phyloP scores from a whole-genome alignment of 2,329 filamentous ascomycete genomes.

The Hypocrella siamensis region DNA sequence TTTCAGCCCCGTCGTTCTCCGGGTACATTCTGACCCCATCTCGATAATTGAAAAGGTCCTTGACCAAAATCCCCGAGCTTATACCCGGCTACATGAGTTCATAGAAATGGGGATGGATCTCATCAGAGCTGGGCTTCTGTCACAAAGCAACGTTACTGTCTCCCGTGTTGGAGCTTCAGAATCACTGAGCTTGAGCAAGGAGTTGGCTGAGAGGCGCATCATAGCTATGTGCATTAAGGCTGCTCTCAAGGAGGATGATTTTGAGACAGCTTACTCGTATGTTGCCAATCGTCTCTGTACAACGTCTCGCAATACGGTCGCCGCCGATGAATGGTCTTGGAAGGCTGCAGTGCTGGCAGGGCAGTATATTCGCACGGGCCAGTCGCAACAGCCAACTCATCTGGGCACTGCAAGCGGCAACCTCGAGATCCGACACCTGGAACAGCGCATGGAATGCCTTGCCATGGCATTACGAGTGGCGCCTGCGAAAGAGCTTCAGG shows the following conservation, averaged over 20 bases:
- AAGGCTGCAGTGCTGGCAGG: slow-evolving; percentile 65
- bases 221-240: slow-evolving; percentile 70
- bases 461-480: slow-evolving; percentile 61
- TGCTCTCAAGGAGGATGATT: slow-evolving; percentile 61
- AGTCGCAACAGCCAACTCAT: slow-evolving; percentile 40
- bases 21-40: slow-evolving; percentile 62
- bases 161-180: not conserved
- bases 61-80: slow-evolving; percentile 59
- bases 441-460: slow-evolving; percentile 69
- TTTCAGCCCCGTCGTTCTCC: slow-evolving; percentile 62
- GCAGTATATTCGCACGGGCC: slow-evolving; percentile 45
- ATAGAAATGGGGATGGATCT: slow-evolving; percentile 54
- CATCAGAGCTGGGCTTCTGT: slow-evolving; percentile 38
- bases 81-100: slow-evolving; percentile 60
- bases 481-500: slow-evolving; percentile 51
- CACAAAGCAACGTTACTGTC: slow-evolving; percentile 1
- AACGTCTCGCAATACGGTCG: slow-evolving; percentile 2
- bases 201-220: slow-evolving; percentile 46
- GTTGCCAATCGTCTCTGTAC: slow-evolving; percentile 52
- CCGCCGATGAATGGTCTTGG: slow-evolving; percentile 56
- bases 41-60: slow-evolving; percentile 58
- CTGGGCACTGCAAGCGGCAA: slow-evolving; percentile 44
- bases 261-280: slow-evolving; percentile 77
- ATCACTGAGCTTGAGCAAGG: slow-evolving; percentile 10
- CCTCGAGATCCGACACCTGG: slow-evolving; percentile 52